A percentile compares a stretch with the other conserved stretches of the same genome.
These are phyloP conservation scores for Aspergillus niger DNA, from an alignment of 2,329 filamentous ascomycete species.

Conservation along the genomic window DNA sequence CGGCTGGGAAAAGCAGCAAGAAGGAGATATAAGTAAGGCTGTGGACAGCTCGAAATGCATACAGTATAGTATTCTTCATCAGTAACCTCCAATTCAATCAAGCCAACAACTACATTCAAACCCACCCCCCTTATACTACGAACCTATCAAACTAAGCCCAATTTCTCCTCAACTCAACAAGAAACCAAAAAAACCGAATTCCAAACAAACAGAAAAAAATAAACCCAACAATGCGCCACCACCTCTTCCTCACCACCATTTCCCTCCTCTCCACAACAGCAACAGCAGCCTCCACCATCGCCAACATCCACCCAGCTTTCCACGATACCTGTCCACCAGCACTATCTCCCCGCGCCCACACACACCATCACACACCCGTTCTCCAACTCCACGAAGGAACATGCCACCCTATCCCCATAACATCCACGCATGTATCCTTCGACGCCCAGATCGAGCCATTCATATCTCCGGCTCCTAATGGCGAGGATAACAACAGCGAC, in stretches of 20 bases:
- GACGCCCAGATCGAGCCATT: slow-evolving; percentile 16
- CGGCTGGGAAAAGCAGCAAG: too few species aligned
- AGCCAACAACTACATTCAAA: too few species aligned
- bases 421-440: slow-evolving; percentile 30
- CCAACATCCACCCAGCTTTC: neutral
- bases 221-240: neutral
- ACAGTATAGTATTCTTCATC: too few species aligned
- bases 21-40: too few species aligned
- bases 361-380: slow-evolving; percentile 18
- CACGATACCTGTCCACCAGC: slow-evolving; percentile 9
- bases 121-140: too few species aligned
- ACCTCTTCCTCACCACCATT: neutral
- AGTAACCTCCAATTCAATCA: too few species aligned
- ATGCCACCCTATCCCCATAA: slow-evolving; percentile 31
- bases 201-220: too few species aligned
- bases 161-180: too few species aligned
- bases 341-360: slow-evolving; percentile 13
- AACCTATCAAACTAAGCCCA: too few species aligned
- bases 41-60: too few species aligned
- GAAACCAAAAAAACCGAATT: neutral
- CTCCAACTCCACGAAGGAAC: slow-evolving; percentile 24
- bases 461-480: neutral
- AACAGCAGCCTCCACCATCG: neutral
- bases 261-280: neutral
- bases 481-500: slow-evolving; percentile 21